Percentiles rank a stretch among this genome's conserved stretches.
Conservation (phyloP, 345 rosid species). For the Diplotaxis tenuifolia region DNA sequence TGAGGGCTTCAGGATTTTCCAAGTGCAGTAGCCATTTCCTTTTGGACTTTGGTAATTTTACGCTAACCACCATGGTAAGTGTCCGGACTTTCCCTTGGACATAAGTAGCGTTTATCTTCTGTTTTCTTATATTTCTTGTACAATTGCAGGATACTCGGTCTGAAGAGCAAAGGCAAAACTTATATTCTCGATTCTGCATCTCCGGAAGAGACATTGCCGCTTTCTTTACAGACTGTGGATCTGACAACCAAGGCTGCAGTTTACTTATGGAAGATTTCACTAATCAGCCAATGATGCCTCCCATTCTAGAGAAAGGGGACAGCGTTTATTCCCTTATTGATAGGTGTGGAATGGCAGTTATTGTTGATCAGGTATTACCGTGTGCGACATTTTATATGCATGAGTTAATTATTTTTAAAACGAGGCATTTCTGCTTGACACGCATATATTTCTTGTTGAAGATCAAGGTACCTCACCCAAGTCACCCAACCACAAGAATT, state of each 20-base stretch:
- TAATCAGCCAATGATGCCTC: conserved; percentile 44
- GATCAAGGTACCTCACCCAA: conserved; percentile 86
- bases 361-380: conserved; percentile 83
- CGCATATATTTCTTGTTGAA: conserved; percentile 35
- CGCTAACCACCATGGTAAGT: conserved; percentile 75
- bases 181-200: conserved; percentile 85
- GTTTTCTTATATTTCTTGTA: conserved; percentile 29
- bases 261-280: conserved; percentile 41
- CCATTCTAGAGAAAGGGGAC: conserved; percentile 45
- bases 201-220: conserved; percentile 98
- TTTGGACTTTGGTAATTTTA: conserved; percentile 96
- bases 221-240: conserved; percentile 68
- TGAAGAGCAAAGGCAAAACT: conserved; percentile 75
- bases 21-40: conserved; percentile 76
- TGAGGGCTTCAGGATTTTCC: conserved; percentile 61
- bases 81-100: conserved; percentile 27
- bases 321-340: conserved; percentile 76
- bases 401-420: conserved; percentile 26
- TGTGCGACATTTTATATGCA: conserved; percentile 15
- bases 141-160: conserved; percentile 65
- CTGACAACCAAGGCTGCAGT: conserved; percentile 48
- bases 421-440: conserved; percentile 16
- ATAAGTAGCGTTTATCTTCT: conserved; percentile 21
- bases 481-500: conserved; percentile 84
- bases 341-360: conserved; percentile 93